Percentiles rank a stretch among this genome's conserved stretches.
phyloP scores from a whole-genome alignment of 2,329 filamentous ascomycete genomes.

The Lithohypha guttulata region DNA sequence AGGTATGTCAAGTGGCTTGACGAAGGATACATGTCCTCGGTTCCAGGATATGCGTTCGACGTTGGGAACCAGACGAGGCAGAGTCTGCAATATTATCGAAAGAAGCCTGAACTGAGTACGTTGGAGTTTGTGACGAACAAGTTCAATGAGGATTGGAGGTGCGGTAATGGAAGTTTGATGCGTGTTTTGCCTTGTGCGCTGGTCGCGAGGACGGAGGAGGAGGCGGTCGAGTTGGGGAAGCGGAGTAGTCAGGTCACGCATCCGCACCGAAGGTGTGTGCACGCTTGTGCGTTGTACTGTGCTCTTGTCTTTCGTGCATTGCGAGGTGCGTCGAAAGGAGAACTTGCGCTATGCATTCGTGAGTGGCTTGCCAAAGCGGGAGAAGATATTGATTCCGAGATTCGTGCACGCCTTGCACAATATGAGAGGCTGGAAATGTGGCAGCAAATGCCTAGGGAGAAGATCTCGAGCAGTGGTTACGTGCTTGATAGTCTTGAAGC shows the following conservation, averaged over 20 bases:
- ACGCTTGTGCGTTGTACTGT: conserved; percentile 33
- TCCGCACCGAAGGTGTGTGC: conserved; percentile 28
- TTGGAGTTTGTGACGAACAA: conserved; percentile 6
- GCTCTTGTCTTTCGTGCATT: conserved; percentile 26
- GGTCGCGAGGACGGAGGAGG: conserved; percentile 21
- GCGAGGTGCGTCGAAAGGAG: conserved; percentile 21
- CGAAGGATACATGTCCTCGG: conserved; percentile 29
- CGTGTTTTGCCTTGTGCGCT: conserved; percentile 31
- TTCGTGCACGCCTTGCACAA: conserved; percentile 18
- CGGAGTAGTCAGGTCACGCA: conserved; percentile 28
- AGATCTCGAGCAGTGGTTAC: conserved; percentile 31
- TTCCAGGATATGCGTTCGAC: conserved; percentile 28
- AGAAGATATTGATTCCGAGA: conserved; percentile 9
- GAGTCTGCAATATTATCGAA: conserved; percentile 27
- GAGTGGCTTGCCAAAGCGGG: neutral
- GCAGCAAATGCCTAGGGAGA: conserved; percentile 14
- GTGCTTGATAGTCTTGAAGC: conserved; percentile 34
- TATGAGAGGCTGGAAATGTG: conserved; percentile 23
- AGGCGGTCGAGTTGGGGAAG: conserved; percentile 17
- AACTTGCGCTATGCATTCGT: neutral
- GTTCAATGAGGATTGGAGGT: conserved; percentile 16
- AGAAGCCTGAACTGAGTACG: neutral
- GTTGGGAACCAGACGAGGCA: conserved; percentile 28
- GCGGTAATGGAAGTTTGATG: conserved; percentile 37
- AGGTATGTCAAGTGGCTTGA: conserved; percentile 31